Conservation (phyloP, 139 green algal species). For the Coccomyxa sp. region DNA sequence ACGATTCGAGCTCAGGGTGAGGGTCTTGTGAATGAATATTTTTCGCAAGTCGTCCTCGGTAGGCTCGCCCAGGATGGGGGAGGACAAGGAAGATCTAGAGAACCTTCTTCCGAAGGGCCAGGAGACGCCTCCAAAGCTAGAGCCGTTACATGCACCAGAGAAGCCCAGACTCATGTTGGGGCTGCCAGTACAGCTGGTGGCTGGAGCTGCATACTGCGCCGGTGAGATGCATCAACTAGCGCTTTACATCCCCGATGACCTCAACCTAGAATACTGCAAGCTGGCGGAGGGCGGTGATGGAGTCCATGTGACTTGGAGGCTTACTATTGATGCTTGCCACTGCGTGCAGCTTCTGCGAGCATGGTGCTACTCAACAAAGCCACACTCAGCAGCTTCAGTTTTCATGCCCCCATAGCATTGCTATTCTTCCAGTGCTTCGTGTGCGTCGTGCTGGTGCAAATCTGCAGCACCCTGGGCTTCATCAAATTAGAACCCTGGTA, state of each 20-base stretch:
- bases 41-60: too few species aligned
- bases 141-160: neutral
- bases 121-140: neutral
- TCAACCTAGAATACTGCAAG: too few species aligned
- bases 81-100: neutral
- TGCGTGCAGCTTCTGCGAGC: slow-evolving; percentile 19
- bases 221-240: too few species aligned
- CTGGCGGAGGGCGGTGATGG: too few species aligned
- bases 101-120: neutral
- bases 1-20: too few species aligned
- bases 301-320: neutral
- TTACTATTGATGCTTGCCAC: neutral
- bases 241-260: too few species aligned
- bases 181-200: slow-evolving; percentile 7
- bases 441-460: slow-evolving; percentile 60
- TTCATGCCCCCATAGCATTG: slow-evolving; percentile 62
- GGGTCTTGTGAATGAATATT: too few species aligned
- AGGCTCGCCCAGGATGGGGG: neutral
- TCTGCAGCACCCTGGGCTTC: slow-evolving; percentile 41
- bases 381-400: slow-evolving; percentile 74
- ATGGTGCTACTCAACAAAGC: slow-evolving; percentile 83
- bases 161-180: neutral
- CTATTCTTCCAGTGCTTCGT: slow-evolving; percentile 82
- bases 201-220: slow-evolving; percentile 13
- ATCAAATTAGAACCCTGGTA: slow-evolving; percentile 69